Conservation (phyloP, 768 basidiomycete species). For the Boletus reticulatus region DNA sequence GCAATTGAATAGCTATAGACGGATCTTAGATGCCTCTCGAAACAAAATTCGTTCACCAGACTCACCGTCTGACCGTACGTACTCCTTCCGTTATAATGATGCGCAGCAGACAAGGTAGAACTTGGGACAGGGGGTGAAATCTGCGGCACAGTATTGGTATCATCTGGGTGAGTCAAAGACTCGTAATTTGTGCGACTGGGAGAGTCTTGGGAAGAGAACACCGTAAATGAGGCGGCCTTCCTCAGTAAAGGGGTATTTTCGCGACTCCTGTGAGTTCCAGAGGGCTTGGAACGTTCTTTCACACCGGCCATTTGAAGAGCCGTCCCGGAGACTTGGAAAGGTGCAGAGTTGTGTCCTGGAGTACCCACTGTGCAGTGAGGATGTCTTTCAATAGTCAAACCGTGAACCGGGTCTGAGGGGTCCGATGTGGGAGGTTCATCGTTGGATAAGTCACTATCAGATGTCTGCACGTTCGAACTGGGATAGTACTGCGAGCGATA, state of each 20-base stretch:
- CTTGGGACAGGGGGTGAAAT: background rate
- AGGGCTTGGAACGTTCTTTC: background rate
- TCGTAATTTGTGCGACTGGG: background rate
- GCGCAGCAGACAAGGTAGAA: background rate
- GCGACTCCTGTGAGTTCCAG: background rate
- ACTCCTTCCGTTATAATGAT: conserved; percentile 52
- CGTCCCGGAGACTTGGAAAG: conserved; percentile 15
- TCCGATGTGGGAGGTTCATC: conserved; percentile 20
- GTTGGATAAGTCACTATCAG: conserved; percentile 42
- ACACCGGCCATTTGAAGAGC: conserved; percentile 23
- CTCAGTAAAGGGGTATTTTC: conserved; percentile 42
- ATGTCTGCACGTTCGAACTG: conserved; percentile 54
- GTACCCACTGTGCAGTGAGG: background rate
- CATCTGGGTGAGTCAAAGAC: background rate
- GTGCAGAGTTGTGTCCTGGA: background rate
- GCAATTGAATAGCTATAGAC: conserved; percentile 76
- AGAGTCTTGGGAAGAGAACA: conserved; percentile 6
- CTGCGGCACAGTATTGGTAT: background rate
- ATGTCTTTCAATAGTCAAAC: conserved; percentile 9
- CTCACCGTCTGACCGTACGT: conserved; percentile 73
- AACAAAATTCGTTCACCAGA: background rate
- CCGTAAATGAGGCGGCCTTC: conserved; percentile 37
- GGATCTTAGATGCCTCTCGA: conserved; percentile 1
- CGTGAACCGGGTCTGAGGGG: background rate
- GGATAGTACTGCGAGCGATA: conserved; percentile 68